Conservation (phyloP, 1,139 yeast genomes). For the Suhomyces wounanorum region DNA sequence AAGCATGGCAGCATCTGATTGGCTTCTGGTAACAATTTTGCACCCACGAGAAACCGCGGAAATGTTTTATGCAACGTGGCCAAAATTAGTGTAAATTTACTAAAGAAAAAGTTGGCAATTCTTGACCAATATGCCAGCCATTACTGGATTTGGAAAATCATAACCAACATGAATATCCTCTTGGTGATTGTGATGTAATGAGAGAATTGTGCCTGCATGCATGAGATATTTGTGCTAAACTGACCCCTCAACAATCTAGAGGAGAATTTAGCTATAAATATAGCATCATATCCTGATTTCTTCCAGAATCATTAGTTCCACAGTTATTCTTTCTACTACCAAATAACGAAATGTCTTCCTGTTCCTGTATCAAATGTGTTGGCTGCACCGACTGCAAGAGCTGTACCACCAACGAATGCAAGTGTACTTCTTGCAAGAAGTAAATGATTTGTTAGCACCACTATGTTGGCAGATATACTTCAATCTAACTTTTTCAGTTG, state of each 20-base stretch:
- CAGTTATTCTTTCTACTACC: neutral
- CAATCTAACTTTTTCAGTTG: neutral
- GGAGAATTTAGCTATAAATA: neutral
- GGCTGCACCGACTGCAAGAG: neutral
- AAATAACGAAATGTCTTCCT: neutral
- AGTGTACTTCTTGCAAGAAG: neutral
- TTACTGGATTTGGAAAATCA: neutral
- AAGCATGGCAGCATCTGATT: neutral
- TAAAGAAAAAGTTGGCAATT: neutral
- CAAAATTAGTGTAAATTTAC: neutral
- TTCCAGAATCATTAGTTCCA: neutral
- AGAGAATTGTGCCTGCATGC: neutral
- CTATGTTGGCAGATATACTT: neutral
- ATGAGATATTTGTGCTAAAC: neutral
- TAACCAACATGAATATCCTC: neutral
- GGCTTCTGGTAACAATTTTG: neutral
- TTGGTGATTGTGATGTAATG: neutral
- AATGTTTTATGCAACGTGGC: neutral
- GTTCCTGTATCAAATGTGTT: neutral
- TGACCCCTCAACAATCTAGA: neutral
- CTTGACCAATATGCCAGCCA: neutral
- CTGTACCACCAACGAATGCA: neutral
- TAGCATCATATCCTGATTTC: neutral
- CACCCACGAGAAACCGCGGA: neutral
- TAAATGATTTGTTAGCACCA: neutral